Base-by-base conservation (phyloP, 192 early-diverging fungal genomes). In the Phycomyces blakesleeanus region DNA sequence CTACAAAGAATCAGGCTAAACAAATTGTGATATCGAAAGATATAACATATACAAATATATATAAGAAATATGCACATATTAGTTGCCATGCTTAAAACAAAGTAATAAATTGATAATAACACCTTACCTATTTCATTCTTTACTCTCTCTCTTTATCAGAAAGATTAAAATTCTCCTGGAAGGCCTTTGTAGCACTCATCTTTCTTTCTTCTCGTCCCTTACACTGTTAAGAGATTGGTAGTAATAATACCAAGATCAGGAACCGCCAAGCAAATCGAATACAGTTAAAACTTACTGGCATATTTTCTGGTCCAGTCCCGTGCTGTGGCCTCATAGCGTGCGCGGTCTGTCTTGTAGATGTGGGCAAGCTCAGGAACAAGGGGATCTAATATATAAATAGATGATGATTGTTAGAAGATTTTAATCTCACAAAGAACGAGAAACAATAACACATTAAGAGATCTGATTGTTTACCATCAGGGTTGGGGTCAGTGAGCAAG, bases 341-440 rank as follows among this genome's bases (percentile, higher is more conserved):
- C 25, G 56, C 89, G 80, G 72, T 98, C 94, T 41, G 93, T 95
- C 86, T 97, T 98, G 89, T 96, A 98, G 40, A 94, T 75, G 73
- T 98, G 95, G 49, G 97, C 97, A 74, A 97, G 91, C 78, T 98
- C 95, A 39, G 95, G 95, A 22, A 98, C 97, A 59, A 98, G 88
- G 34, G 97, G 97, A 80, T 97, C 94, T 72, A 93, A n/a, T 81
- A 21, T 52, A 11, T 26, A 25, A 22, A 64, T 34, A 37, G 51
- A 49, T 50, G 39, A 16, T 29, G 27, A 15, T 14, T 63, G 51
- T 53, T 54, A 20, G 10, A 2, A 25, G 15, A 34, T 41, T 15
- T 0, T 51, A 24, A 0, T 7, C 14, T 39, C 38, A 55, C 55
- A 37, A 12, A 21, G 58, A 14, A 18, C 25, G 7, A 20, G n/a